phyloP scores from a whole-genome alignment of 1,284 basidiomycete species.

The Albatrellus sp. region DNA sequence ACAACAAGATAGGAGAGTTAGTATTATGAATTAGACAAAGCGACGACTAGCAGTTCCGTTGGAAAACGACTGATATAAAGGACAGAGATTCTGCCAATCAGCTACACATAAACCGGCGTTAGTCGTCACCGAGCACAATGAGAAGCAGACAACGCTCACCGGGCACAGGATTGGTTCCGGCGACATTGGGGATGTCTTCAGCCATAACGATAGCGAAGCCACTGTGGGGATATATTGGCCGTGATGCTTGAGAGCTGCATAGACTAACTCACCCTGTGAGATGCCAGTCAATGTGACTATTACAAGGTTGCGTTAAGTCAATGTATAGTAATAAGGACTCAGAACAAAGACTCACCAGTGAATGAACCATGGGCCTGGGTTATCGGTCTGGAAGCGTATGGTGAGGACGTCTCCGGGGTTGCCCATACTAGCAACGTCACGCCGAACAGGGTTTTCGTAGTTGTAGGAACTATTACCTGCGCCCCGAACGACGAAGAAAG shows the following conservation, averaged over 20 bases:
- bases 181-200: neutral
- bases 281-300: conserved; percentile 6
- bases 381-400: conserved; percentile 26
- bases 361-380: conserved; percentile 30
- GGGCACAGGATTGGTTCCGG: neutral
- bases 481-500: neutral
- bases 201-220: conserved; percentile 5
- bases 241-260: neutral
- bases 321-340: neutral
- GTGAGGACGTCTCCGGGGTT: conserved; percentile 14
- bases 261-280: neutral
- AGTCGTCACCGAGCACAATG: too few relatives aligned
- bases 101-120: too few relatives aligned
- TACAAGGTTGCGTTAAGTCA: neutral
- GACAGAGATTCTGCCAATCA: too few relatives aligned
- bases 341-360: neutral
- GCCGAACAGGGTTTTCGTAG: conserved; percentile 23
- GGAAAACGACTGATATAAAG: too few relatives aligned
- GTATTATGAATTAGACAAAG: too few relatives aligned
- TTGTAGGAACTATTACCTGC: conserved; percentile 18
- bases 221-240: neutral
- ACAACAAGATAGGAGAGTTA: too few relatives aligned
- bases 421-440: conserved; percentile 18
- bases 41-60: too few relatives aligned
- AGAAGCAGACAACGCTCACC: neutral